Percentiles rank a stretch among this genome's conserved stretches.
Conservation (phyloP, 495 filamentous ascomycete species). For the Aspergillus sparsus region DNA sequence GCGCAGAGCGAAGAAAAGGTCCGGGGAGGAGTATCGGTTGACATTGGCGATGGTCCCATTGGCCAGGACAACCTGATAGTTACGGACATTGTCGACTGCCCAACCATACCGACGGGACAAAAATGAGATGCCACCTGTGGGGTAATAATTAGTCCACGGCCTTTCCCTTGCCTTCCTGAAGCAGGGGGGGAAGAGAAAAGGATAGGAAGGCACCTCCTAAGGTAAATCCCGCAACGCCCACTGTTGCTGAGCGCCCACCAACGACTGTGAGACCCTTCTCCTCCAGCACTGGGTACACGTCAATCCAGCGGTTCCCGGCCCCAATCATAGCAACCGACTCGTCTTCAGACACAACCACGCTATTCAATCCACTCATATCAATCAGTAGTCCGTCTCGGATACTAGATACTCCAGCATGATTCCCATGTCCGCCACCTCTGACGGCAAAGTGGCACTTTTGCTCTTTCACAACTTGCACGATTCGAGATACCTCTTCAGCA, state of each 20-base stretch:
- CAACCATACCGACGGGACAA: conserved; percentile 3
- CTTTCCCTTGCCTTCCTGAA: no score
- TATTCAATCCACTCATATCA: neutral
- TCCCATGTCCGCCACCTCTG: neutral
- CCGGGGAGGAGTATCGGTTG: neutral
- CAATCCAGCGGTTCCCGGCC: neutral
- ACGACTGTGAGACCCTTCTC: conserved; percentile 2
- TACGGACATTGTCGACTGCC: conserved; percentile 1
- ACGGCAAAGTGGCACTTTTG: neutral
- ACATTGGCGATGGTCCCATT: conserved; percentile 2
- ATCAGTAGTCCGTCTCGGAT: conserved; percentile 2
- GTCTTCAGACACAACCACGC: neutral
- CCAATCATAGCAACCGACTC: neutral
- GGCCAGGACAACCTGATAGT: conserved; percentile 2
- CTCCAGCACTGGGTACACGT: neutral
- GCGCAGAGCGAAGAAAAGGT: conserved; percentile 2
- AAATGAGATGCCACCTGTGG: conserved; percentile 1
- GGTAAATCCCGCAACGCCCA: conserved; percentile 9
- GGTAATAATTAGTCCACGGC: no score
- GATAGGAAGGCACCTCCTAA: conserved; percentile 2
- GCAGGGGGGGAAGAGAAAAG: neutral
- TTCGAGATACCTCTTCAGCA: neutral
- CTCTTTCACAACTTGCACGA: conserved; percentile 1
- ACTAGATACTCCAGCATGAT: conserved; percentile 4
- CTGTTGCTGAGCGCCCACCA: conserved; percentile 1